Percentiles rank a stretch among this genome's conserved stretches.
Evolutionary conservation across 345 rosid species (phyloP).

Genomic region (Luvunga scandens): DNA sequence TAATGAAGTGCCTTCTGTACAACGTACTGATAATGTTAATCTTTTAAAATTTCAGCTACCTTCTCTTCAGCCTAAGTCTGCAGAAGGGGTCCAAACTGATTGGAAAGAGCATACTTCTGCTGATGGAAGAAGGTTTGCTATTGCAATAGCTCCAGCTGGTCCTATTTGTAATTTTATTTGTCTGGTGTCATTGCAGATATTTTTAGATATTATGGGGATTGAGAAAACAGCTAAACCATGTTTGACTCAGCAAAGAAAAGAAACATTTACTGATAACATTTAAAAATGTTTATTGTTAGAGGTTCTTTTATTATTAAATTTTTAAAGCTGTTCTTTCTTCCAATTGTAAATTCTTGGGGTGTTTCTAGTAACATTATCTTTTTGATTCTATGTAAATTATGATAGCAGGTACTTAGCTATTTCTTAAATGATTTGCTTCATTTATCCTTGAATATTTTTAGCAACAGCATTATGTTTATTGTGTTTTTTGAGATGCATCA

Average conservation of each 20-base stretch:
- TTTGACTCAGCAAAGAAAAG: not conserved
- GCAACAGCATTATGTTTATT: not conserved
- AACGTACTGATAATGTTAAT: slow-evolving; percentile 1
- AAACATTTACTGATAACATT: not conserved
- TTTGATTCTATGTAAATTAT: not conserved
- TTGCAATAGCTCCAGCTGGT: slow-evolving; percentile 1
- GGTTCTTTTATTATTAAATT: not conserved
- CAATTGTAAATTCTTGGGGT: not conserved
- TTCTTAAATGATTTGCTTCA: not conserved
- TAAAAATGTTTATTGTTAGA: not conserved
- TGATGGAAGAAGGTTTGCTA: slow-evolving; percentile 75
- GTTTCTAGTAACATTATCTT: not conserved
- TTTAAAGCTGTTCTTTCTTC: not conserved
- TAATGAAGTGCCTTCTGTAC: not conserved
- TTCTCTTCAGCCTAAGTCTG: slow-evolving; percentile 37
- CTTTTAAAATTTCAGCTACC: slow-evolving; percentile 36
- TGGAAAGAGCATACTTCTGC: slow-evolving; percentile 89
- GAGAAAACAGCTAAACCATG: not conserved
- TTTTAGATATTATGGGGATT: not conserved
- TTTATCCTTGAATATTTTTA: not conserved
- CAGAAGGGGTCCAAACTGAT: slow-evolving; percentile 46
- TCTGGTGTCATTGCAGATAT: slow-evolving; percentile 2
- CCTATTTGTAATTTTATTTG: not conserved
- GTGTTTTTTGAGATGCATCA: not conserved
- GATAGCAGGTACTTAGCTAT: not conserved